Evolutionary conservation across 768 basidiomycete species (phyloP).

Genomic region (Amanita jacksonii): DNA sequence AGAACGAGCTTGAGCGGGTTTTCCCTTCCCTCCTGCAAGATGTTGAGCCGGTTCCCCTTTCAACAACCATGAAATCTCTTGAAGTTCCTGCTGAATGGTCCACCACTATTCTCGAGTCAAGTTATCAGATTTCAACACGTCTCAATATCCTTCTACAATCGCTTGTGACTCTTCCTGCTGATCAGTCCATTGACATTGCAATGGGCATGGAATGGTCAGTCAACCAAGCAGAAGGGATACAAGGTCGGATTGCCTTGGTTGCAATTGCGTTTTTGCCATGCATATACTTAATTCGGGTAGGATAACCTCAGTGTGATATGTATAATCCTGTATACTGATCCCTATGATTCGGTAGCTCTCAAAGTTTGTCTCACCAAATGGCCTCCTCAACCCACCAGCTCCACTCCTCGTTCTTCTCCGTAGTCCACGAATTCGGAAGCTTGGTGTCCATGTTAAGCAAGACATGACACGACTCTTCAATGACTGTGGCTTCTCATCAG

Average conservation of each 20-base stretch:
- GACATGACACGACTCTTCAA: constrained; percentile 17
- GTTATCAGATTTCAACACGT: neutral
- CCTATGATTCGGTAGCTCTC: neutral
- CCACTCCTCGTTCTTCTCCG: constrained; percentile 8
- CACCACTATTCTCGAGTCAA: constrained; percentile 1
- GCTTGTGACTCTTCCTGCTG: constrained; percentile 8
- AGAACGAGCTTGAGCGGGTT: constrained; percentile 7
- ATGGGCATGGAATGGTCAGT: constrained; percentile 14
- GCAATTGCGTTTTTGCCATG: constrained; percentile 3
- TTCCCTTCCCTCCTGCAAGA: constrained; percentile 13
- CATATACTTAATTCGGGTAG: constrained; percentile 9
- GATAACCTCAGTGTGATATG: neutral
- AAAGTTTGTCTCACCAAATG: neutral
- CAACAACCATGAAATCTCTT: neutral
- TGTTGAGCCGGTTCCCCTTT: constrained; percentile 9
- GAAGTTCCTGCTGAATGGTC: neutral
- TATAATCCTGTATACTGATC: neutral
- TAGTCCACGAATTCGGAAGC: constrained; percentile 15
- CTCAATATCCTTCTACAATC: constrained; percentile 6
- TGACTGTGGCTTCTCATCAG: constrained; percentile 6
- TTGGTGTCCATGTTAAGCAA: constrained; percentile 15
- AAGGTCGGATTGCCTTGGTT: constrained; percentile 10
- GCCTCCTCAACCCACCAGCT: neutral
- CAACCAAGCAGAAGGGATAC: constrained; percentile 4
- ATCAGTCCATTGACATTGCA: constrained; percentile 6